phyloP scores from a whole-genome alignment of 306 rosid genomes.

The Trifolium dubium region DNA sequence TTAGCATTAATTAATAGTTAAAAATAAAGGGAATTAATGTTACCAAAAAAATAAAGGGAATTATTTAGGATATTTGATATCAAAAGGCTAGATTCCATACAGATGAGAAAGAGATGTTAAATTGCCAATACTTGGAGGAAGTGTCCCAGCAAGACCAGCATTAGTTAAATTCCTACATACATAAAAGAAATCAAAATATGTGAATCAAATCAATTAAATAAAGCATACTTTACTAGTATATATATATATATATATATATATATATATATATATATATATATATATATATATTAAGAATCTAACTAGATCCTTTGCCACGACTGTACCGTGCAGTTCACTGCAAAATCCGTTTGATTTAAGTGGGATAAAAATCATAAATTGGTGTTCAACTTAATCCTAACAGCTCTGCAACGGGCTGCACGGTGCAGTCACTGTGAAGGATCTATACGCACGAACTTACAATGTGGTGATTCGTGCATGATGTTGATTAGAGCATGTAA shows the following conservation, averaged over 20 bases:
- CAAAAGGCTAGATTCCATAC: constrained; percentile 53
- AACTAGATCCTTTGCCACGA: background rate
- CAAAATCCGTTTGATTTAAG: background rate
- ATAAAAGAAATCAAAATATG: constrained; percentile 27
- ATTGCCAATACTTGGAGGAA: constrained; percentile 58
- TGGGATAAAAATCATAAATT: background rate
- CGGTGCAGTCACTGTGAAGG: background rate
- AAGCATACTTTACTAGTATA: background rate
- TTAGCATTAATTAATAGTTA: constrained; percentile 7
- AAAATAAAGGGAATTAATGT: background rate
- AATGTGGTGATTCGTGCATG: constrained; percentile 49
- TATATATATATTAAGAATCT: background rate
- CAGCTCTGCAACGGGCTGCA: background rate
- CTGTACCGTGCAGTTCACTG: background rate
- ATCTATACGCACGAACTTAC: constrained; percentile 53
- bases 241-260: no score
- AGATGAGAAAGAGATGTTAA: constrained; percentile 62
- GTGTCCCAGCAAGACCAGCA: constrained; percentile 61
- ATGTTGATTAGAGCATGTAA: constrained; percentile 54
- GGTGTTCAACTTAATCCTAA: background rate
- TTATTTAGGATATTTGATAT: constrained; percentile 10
- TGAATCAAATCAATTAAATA: constrained; percentile 19
- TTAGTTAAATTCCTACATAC: constrained; percentile 70
- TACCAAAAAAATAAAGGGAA: background rate
- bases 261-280: no score